Evolutionary conservation across 2,329 filamentous ascomycete genomes (phyloP), one percentile per base, ranked within the genome.

Genomic region (Byssothecium circinans): DNA sequence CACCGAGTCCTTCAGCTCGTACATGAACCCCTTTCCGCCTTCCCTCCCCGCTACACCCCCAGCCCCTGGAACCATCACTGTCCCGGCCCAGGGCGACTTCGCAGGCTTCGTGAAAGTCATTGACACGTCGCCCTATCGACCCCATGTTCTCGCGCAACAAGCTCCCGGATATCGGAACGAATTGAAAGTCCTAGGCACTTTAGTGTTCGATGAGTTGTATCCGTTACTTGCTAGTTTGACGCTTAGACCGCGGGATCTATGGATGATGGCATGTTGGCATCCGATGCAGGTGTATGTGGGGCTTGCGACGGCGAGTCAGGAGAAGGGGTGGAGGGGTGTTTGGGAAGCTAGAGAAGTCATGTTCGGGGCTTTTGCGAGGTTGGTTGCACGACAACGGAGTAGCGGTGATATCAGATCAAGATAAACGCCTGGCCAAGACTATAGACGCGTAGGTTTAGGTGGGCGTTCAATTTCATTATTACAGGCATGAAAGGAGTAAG

Each of bases 151-250:
- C 10, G 25, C 14, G 2, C 19, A 22, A 18, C 23, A 15, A 12
- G 25, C 48, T 5, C 48, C 48, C 8, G 48, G 43, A 11, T 47
- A 29, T 19, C 33, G 33, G 5, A 34, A 40, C 19, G 32, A 51
- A 18, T 23, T 51, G 14, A 51, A 42, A 27, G 40, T 51, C 14
- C 41, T 51, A 4, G 43, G 43, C 4, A 40, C 35, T 14, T 25
- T 51, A 7, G 15, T 47, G 19, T 47, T 51, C 25, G 48, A 51
- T n/a, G 48, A 51, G 7, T 12, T 50, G 17, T 47, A 51, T 27
- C 48, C 48, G 22, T 17, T 44, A 7, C 11, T 51, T 12, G 27
- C 33, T 3, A 35, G 33, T 17, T 22, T 43, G 14, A 34, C 35
- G 15, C 36, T 43, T 15, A 39, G 41, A 17, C 44, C 43, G 14